Base-by-base conservation (phyloP, 2,329 filamentous ascomycete species). In the Talaromyces verruculosus region DNA sequence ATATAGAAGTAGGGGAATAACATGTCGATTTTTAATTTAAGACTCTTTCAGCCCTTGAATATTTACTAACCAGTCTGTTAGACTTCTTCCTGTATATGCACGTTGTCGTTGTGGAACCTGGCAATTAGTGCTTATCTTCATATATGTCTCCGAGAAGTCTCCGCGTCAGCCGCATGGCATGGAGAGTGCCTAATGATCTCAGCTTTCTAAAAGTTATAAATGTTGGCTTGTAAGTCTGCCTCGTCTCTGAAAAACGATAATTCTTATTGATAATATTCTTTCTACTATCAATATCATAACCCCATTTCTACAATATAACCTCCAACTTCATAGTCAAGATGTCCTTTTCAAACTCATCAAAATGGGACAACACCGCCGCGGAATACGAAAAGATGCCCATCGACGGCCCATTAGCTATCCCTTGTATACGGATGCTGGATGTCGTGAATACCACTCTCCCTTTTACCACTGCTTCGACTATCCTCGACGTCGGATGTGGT, bases 401-500 rank as follows among this genome's bases (percentile, higher is more conserved):
- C 4, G 15, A 58, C 5, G 60, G 51, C 2, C 64, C 64, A 1
- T 1, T 63, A 1, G 17, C 35, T 25, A 35, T 33, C 6, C 60
- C 60, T 19, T 63, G 60, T 28, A 33, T 15, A n/a, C 25, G 33
- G 10, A 63, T 66, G 64, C 64, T 66, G 13, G 51, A 43, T 1
- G 35, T 33, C 8, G 62, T 66, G 41, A 39, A 66, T 22, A 2
- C 10, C 4, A 61, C 51, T 30, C 41, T 25, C 17, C 41, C 49
- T 2, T 66, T 63, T n/a, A 30, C 28, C 22, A 49, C n/a, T 37
- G 64, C 64, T 37, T 49, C 59, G 15, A 43, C 51, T 15, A 62
- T 63, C 19, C 51, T 66, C 6, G 64, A 66, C 8, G 15, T 66
- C 15, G 64, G 64, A 33, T 41, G 60, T 19, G 64, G 64, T 13